phyloP scores from a whole-genome alignment of 2,329 filamentous ascomycete species.

The Talaromyces verruculosus region DNA sequence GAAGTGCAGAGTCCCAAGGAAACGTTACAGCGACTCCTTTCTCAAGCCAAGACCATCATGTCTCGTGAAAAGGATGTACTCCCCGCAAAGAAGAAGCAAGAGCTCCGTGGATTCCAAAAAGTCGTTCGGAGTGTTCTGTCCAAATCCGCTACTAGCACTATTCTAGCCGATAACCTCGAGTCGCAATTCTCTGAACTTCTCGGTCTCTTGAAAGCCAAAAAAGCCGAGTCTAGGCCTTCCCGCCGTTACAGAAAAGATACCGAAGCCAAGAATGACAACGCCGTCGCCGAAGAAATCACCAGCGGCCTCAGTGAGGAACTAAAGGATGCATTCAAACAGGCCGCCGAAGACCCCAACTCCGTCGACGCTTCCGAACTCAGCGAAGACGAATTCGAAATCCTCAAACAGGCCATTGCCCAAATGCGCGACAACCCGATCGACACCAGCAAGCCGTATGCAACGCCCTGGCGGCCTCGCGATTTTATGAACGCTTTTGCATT shows the following conservation, averaged over 20 bases:
- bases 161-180: conserved; percentile 52
- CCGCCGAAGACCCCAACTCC: conserved; percentile 30
- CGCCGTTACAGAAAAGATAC: conserved; percentile 23
- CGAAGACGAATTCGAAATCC: conserved; percentile 48
- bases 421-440: conserved; percentile 77
- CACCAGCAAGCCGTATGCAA: conserved; percentile 76
- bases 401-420: conserved; percentile 59
- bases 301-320: conserved; percentile 30
- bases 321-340: conserved; percentile 37
- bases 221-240: conserved; percentile 25
- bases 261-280: not conserved
- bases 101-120: conserved; percentile 70
- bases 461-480: conserved; percentile 82
- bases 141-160: conserved; percentile 49
- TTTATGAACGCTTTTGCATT: conserved; percentile 94
- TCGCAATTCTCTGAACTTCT: conserved; percentile 57
- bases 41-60: conserved; percentile 62
- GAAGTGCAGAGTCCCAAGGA: conserved; percentile 45
- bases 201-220: conserved; percentile 47
- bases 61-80: conserved; percentile 54
- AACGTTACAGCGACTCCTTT: conserved; percentile 56
- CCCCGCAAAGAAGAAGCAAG: conserved; percentile 70
- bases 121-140: conserved; percentile 64
- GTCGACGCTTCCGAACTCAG: conserved; percentile 49
- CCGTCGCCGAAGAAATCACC: conserved; percentile 23